These are phyloP conservation scores for Lachancea dasiensis DNA, from an alignment of 805 yeast genomes.

Conservation along the genomic window DNA sequence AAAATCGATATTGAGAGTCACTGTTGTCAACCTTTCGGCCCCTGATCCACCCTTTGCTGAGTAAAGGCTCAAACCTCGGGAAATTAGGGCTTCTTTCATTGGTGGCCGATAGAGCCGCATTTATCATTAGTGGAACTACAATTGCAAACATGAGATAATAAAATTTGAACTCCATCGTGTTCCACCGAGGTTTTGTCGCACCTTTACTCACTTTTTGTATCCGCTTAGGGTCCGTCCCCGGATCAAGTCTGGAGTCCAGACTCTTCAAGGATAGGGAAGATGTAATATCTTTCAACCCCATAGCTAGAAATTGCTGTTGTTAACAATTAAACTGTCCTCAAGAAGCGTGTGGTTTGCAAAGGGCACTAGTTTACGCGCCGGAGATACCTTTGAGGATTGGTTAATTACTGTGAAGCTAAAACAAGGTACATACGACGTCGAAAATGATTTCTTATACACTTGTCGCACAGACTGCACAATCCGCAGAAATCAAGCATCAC, in stretches of 20 bases:
- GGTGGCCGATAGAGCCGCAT: slow-evolving; percentile 76
- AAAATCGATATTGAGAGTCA: slow-evolving; percentile 82
- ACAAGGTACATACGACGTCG: too few species aligned
- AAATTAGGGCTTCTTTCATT: slow-evolving; percentile 71
- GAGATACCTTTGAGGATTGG: too few species aligned
- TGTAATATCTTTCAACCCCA: slow-evolving; percentile 11
- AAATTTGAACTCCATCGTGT: slow-evolving; percentile 63
- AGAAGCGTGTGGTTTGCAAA: too few species aligned
- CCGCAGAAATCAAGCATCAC: too few species aligned
- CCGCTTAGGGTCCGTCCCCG: slow-evolving; percentile 15
- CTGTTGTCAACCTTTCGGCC: slow-evolving; percentile 91
- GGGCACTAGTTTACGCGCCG: too few species aligned
- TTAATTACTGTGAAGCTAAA: too few species aligned
- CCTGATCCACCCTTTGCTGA: slow-evolving; percentile 82
- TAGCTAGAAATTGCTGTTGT: too few species aligned
- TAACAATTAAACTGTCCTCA: too few species aligned
- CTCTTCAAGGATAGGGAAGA: slow-evolving; percentile 25
- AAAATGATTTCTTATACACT: too few species aligned
- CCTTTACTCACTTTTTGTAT: slow-evolving; percentile 12
- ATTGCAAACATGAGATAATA: slow-evolving; percentile 58
- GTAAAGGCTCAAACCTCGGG: slow-evolving; percentile 48
- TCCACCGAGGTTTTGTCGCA: slow-evolving; percentile 47
- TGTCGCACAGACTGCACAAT: too few species aligned
- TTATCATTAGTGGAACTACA: slow-evolving; percentile 77
- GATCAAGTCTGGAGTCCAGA: slow-evolving; percentile 26